These are phyloP conservation scores for Cystobasidium sp. DNA, from an alignment of 1,284 basidiomycete species.

Conservation along the genomic window DNA sequence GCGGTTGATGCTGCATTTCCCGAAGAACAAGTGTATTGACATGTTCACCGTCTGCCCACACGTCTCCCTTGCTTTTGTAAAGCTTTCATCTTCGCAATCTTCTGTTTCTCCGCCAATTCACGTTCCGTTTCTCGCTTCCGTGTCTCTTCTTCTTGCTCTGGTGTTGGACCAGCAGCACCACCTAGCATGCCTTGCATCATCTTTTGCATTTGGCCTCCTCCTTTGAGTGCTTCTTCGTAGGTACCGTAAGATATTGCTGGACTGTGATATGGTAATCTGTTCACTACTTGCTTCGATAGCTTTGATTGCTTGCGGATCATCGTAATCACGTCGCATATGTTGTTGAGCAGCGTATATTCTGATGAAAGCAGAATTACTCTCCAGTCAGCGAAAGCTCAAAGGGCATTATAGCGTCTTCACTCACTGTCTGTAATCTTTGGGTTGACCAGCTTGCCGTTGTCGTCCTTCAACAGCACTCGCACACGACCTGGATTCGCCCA, in stretches of 20 bases:
- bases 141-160: conserved; percentile 38
- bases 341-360: conserved; percentile 41
- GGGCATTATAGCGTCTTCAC: conserved; percentile 54
- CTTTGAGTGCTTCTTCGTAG: conserved; percentile 38
- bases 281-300: conserved; percentile 4
- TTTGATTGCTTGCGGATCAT: conserved; percentile 25
- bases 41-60: conserved; percentile 32
- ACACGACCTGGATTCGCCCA: conserved; percentile 98
- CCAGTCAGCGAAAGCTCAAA: neutral
- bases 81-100: conserved; percentile 40
- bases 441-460: conserved; percentile 71
- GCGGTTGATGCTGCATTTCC: neutral
- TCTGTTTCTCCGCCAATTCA: conserved; percentile 41
- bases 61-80: conserved; percentile 41
- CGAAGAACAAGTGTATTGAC: neutral
- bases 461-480: conserved; percentile 78
- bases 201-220: conserved; percentile 42
- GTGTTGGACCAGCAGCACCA: conserved; percentile 12
- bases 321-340: conserved; percentile 25
- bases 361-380: neutral
- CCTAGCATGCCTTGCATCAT: conserved; percentile 45
- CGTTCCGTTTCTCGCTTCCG: conserved; percentile 28
- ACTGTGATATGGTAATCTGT: conserved; percentile 40
- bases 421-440: conserved; percentile 76
- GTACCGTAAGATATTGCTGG: conserved; percentile 37